These are phyloP conservation scores for Trypanosoma rangeli DNA, from an alignment of 208 protist species.

Conservation along the genomic window DNA sequence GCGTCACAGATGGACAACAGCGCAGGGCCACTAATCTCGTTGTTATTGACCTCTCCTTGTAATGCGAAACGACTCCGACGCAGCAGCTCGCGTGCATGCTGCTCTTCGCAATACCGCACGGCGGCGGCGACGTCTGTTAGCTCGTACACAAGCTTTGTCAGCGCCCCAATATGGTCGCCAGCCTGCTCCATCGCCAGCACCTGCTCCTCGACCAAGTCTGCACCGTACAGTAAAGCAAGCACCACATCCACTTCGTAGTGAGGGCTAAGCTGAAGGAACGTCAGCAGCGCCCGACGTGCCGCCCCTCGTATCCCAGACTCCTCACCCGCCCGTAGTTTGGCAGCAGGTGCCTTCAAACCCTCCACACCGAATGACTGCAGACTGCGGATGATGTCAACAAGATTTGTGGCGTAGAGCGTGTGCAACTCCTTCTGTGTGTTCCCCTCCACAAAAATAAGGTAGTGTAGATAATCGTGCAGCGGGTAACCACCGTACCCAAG, in stretches of 20 bases:
- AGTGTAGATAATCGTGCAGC: constrained; percentile 26
- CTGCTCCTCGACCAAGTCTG: constrained; percentile 43
- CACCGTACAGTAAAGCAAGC: constrained; percentile 30
- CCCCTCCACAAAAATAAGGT: constrained; percentile 25
- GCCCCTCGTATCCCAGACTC: constrained; percentile 45
- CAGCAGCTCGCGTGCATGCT: constrained; percentile 20
- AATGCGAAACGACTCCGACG: not conserved
- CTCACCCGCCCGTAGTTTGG: constrained; percentile 24
- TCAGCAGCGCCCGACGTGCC: constrained; percentile 35
- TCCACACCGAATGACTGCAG: constrained; percentile 27
- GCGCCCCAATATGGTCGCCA: constrained; percentile 47
- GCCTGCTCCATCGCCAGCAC: constrained; percentile 33
- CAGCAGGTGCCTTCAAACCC: constrained; percentile 19
- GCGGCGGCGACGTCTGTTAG: constrained; percentile 41
- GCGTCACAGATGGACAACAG: not conserved
- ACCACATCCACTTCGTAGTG: constrained; percentile 45
- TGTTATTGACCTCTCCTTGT: not conserved
- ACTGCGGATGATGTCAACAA: constrained; percentile 29
- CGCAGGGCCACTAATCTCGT: not conserved
- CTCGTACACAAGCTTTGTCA: constrained; percentile 45
- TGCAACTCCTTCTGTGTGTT: constrained; percentile 30
- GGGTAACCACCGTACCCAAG: constrained; percentile 14
- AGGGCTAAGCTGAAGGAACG: constrained; percentile 33
- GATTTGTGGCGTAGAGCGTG: constrained; percentile 39
- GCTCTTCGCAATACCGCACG: constrained; percentile 45